Evolutionary conservation across 164 flowering plant genomes (phyloP), one percentile per base, ranked within the genome.

Genomic region (Taxillus chinensis): DNA sequence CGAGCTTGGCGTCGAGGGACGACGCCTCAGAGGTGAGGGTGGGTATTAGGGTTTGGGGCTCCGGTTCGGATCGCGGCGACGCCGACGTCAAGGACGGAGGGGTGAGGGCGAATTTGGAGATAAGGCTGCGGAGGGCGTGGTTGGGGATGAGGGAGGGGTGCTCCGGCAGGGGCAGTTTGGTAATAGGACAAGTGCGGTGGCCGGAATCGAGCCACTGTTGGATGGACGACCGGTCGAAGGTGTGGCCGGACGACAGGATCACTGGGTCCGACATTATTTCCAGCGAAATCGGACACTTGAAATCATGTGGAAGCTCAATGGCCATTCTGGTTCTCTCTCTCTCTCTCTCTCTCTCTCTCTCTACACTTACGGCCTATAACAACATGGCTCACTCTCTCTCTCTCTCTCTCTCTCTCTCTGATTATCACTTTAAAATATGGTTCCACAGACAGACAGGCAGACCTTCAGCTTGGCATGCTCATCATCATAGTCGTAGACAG

Each of bases 231-330:
- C 99, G 95, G 68, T 95, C 99, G 63, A 95, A 95, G 67, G 98
- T 95, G 78, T 91, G 96, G 12, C 99, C 99, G 11, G 99, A 86
- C 0, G 93, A 80, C 49, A 95, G 82, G 61, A 95, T 87, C 3
- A 95, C 99, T 55, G 99, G 99, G 89, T 91, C 99, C 43, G 93
- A 73, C 99, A 95, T 95, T 59, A 91, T 78, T 51, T 91, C 97
- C 0, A 89, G 79, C 0, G 99, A 95, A 61, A 95, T 95, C 60
- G 99, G 99, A 64, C 99, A 91, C 72, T 75, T 82, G 86, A 91
- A 95, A 57, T 89, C 93, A 59, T 84, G 89, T 0, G 99, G 99
- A 0, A 74, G 60, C 69, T 77, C 74, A 39, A 67, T 71, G 71
- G 82, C 80, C 92, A 81, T 80, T 43, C 46, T 9, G 7, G 7